Conservation (phyloP, 805 yeast species). For the Monosporozyma unispora region DNA sequence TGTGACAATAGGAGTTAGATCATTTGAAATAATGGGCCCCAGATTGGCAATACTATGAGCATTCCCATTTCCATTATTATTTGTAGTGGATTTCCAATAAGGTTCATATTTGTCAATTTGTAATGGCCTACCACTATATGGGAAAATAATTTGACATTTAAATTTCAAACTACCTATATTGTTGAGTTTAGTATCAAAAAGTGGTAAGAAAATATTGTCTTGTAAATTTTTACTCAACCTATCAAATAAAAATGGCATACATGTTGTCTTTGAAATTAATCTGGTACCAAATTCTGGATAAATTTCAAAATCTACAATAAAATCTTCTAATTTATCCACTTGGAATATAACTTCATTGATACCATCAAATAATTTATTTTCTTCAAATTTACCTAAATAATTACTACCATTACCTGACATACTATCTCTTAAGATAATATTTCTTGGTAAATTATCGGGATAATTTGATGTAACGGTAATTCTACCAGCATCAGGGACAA, state of each 20-base stretch:
- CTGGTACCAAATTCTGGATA: constrained; percentile 94
- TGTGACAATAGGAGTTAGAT: not conserved
- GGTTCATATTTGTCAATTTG: constrained; percentile 82
- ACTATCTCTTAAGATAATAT: constrained; percentile 42
- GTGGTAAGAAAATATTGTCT: constrained; percentile 45
- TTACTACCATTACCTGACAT: constrained; percentile 23
- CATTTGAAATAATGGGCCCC: not conserved
- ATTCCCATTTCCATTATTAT: constrained; percentile 27
- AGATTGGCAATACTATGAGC: not conserved
- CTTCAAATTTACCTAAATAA: constrained; percentile 17
- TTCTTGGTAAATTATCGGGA: constrained; percentile 81
- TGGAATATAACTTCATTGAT: constrained; percentile 56
- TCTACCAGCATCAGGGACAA: constrained; percentile 59
- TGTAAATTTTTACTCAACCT: constrained; percentile 33
- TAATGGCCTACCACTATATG: constrained; percentile 74
- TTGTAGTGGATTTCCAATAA: constrained; percentile 88
- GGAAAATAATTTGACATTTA: constrained; percentile 74
- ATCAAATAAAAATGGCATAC: constrained; percentile 45
- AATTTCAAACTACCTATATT: constrained; percentile 75
- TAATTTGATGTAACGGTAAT: constrained; percentile 69
- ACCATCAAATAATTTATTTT: constrained; percentile 3
- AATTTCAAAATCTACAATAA: constrained; percentile 76
- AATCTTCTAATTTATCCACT: constrained; percentile 65
- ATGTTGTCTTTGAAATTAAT: constrained; percentile 79
- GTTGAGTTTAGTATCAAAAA: constrained; percentile 72